Evolutionary conservation across 305 asterid genomes (phyloP), one percentile per base, ranked within the genome.

Genomic region (Rubia occidens): DNA sequence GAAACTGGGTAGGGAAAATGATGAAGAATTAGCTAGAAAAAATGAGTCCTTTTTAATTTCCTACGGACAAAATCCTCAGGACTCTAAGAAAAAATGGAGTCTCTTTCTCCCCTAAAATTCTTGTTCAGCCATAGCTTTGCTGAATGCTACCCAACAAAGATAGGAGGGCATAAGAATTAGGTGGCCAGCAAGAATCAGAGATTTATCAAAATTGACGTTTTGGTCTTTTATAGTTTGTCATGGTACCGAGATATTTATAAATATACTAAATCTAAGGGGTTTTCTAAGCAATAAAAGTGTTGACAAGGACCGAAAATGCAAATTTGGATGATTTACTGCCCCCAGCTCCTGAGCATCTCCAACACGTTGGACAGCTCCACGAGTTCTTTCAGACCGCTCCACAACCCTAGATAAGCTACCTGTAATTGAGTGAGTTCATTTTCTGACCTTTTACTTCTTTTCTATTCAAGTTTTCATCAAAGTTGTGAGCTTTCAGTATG

Each of bases 101-200:
- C 21, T 2, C 17, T 63, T 40, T 39, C 17, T 10, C 37, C 37
- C 44, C 13, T 62, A 17, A 17, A 5, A 4, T 60, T 60, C 18
- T 35, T n/a, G 11, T 35, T 35, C 51, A 24, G 68, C 24, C 9
- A 11, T 11, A 61, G 66, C 66, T 64, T 64, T 9, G 35, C 53
- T 4, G 18, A 62, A 35, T n/a, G 53, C 68, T 8, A 64, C 9
- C 53, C 32, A 64, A 64, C 53, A 64, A 64, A 24, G 45, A 40
- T 15, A 40, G 8, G 29, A 13, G 51, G 68, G 18, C 68, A 64
- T 13, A 64, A 64, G 45, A n/a, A 64, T 39, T 64, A 39, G 68
- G 68, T 64, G 68, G 68, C 68, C 18, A 64, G 51, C 21, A n/a
- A 40, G 53, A 64, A 64, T 64, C 45, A 62, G 11, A 59, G 37